phyloP scores from a whole-genome alignment of 805 yeast genomes.

The Candida rishiriensis region DNA sequence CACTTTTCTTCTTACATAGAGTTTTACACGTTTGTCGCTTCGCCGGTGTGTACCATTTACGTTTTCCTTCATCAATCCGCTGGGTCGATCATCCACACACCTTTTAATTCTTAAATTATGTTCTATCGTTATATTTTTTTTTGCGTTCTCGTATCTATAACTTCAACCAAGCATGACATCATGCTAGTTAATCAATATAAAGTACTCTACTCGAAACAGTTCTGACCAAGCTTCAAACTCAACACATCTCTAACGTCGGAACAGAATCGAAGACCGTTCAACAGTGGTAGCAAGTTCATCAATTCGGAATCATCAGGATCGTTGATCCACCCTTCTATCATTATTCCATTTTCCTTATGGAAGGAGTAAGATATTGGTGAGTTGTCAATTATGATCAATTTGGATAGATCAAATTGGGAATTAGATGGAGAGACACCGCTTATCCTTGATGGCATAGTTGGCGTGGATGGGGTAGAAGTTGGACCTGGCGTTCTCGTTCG shows the following conservation, averaged over 20 bases:
- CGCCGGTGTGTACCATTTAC: too few relatives aligned
- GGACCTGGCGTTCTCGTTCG: conserved; percentile 5
- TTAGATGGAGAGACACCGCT: neutral
- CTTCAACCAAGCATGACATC: too few relatives aligned
- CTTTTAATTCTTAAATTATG: neutral
- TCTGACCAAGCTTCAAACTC: conserved; percentile 71
- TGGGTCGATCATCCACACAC: neutral
- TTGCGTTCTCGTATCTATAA: neutral
- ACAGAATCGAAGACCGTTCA: conserved; percentile 69
- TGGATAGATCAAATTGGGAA: conserved; percentile 48
- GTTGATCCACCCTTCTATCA: conserved; percentile 96
- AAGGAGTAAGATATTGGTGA: conserved; percentile 85
- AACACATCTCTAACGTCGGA: conserved; percentile 80
- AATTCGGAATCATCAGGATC: conserved; percentile 90
- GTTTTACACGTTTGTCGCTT: too few relatives aligned
- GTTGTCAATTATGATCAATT: conserved; percentile 80
- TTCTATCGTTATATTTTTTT: neutral
- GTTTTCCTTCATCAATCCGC: neutral
- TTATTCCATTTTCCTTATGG: conserved; percentile 84
- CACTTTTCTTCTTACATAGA: too few relatives aligned
- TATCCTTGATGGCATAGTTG: conserved; percentile 3
- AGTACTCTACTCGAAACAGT: conserved; percentile 41
- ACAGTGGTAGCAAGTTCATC: conserved; percentile 73
- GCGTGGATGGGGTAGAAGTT: neutral
- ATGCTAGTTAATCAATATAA: neutral